Evolutionary conservation across 306 rosid genomes (phyloP).

Genomic region (Oemleria cerasiformis): DNA sequence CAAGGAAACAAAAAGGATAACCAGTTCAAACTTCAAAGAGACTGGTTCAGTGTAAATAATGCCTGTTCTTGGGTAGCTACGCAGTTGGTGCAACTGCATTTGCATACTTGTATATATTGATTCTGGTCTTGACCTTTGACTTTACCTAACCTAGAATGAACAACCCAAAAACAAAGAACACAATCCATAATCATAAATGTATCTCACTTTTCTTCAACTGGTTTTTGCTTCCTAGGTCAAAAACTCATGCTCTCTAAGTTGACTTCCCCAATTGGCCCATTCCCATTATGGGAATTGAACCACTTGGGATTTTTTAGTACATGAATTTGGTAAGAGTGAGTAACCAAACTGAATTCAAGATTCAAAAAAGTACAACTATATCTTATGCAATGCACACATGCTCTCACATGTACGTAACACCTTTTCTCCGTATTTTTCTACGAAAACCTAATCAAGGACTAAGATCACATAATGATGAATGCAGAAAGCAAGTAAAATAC

Average conservation of each 20-base stretch:
- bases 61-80: background rate
- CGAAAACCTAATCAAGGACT: background rate
- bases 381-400: background rate
- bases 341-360: background rate
- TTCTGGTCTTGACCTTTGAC: background rate
- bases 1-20: background rate
- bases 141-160: background rate
- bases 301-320: background rate
- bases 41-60: background rate
- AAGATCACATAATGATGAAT: background rate
- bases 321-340: background rate
- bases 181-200: background rate
- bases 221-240: slow-evolving; percentile 7
- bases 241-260: background rate
- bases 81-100: slow-evolving; percentile 3
- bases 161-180: too few species aligned
- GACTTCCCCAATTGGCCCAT: slow-evolving; percentile 1
- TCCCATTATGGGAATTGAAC: slow-evolving; percentile 2
- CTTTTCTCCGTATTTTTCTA: too few species aligned
- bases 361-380: background rate
- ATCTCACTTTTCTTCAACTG: background rate
- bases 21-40: background rate
- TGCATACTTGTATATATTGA: background rate
- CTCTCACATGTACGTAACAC: background rate
- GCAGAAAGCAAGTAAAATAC: background rate